Evolutionary conservation across 1,139 yeast genomes (phyloP), one percentile per base, ranked within the genome.

Genomic region (Hansenula lynferdii): DNA sequence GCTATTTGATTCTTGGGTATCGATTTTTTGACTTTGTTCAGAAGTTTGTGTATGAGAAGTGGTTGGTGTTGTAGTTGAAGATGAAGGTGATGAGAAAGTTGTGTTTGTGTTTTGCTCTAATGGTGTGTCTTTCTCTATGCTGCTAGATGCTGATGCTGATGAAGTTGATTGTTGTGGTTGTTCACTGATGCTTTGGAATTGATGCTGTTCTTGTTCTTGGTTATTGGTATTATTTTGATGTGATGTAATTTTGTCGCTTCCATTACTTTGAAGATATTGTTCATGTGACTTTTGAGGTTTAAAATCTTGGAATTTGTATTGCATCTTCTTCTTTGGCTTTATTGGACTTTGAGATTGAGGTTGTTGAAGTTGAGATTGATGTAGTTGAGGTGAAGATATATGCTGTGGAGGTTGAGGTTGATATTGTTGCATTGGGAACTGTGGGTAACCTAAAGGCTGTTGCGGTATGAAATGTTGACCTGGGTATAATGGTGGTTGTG

Each of bases 51-150:
- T n/a, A n/a, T n/a, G n/a, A 19, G 44, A 32, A 20, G 47, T 27
- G 31, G 37, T 28, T 18, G 49, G 31, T 16, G 41, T 34, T 19
- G 37, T 22, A 9, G 43, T 17, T 11, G 42, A 12, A 27, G 35
- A 14, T 31, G 42, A 22, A 16, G 45, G 20, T n/a, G 47, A 19
- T 12, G 41, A 22, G 18, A 38, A 28, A 11, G 17, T 20, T 7
- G 31, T 29, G 18, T 12, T 29, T 12, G 20, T 29, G 8, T 30
- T 18, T 12, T 34, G 30, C 16, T 25, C 20, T 26, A 28, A 22
- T 7, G 47, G 27, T 2, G 48, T 31, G n/a, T n/a, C n/a, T 24
- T 39, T 38, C 7, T 31, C 40, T 24, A 41, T 31, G n/a, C n/a
- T n/a, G n/a, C 41, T 20, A 17, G 33, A 12, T 27, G 35, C 10